phyloP scores from a whole-genome alignment of 768 basidiomycete species.

The Naganishia vishniacii region DNA sequence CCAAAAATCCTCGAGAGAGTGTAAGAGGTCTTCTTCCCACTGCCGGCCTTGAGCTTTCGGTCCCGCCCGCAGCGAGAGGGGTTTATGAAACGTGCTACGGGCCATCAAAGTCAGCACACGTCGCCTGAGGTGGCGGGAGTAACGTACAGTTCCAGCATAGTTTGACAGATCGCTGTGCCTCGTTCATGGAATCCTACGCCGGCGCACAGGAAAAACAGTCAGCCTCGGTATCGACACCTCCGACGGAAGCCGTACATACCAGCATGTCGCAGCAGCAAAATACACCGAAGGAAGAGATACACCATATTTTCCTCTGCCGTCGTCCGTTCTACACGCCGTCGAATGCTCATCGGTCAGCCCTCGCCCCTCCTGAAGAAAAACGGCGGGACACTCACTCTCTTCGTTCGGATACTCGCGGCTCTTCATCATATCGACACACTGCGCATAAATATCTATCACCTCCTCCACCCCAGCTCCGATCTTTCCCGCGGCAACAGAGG shows the following conservation, averaged over 20 bases:
- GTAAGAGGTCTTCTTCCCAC: slow-evolving; percentile 28
- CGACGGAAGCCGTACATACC: slow-evolving; percentile 34
- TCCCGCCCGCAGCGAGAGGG: slow-evolving; percentile 26
- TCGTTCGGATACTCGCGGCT: slow-evolving; percentile 19
- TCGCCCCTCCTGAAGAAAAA: not conserved
- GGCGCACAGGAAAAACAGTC: not conserved
- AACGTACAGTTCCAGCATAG: slow-evolving; percentile 49
- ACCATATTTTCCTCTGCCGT: slow-evolving; percentile 46
- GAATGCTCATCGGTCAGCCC: not conserved
- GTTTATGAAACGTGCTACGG: slow-evolving; percentile 39
- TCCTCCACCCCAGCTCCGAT: slow-evolving; percentile 40
- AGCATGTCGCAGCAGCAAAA: slow-evolving; percentile 47
- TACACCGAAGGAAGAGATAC: slow-evolving; percentile 47
- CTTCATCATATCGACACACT: slow-evolving; percentile 36
- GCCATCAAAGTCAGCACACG: not conserved
- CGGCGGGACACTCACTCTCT: slow-evolving; percentile 17
- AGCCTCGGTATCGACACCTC: too few species aligned
- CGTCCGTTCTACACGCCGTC: slow-evolving; percentile 29
- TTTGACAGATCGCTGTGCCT: slow-evolving; percentile 48
- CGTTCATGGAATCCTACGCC: slow-evolving; percentile 48
- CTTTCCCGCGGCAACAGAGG: slow-evolving; percentile 23
- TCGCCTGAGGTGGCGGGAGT: not conserved
- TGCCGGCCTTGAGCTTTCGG: not conserved
- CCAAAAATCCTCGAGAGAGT: slow-evolving; percentile 49
- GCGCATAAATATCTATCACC: slow-evolving; percentile 44